Evolutionary conservation across 768 basidiomycete genomes (phyloP), one percentile per base, ranked within the genome.

Genomic region (Pleurotus tuber-regium): DNA sequence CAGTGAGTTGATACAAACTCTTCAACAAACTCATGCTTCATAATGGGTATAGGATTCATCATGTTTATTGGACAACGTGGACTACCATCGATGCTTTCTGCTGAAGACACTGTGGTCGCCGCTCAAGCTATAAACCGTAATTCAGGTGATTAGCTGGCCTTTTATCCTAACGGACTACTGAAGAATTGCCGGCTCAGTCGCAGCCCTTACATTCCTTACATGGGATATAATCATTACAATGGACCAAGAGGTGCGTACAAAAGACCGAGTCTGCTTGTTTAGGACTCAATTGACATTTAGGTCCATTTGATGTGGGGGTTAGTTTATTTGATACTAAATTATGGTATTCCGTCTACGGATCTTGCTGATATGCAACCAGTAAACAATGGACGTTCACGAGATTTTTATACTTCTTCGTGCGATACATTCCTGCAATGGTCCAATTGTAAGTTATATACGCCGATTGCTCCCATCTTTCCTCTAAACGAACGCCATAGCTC

Each of bases 371-470:
- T n/a, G n/a, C n/a, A n/a, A n/a, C n/a, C 29, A 50, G 49, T 4
- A 50, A 50, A 25, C 49, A 65, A 40, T 70, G 66, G 70, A 59
- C 61, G 4, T 59, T 64, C 19, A 70, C 66, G 18, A 74, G 74
- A 65, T 58, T 53, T 43, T 57, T 68, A 0, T 74, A 66, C 58
- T 69, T 71, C 43, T 60, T 70, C 42, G 61, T 67, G 33, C 70
- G 72, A 23, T 75, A 74, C 54, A 30, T 73, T 8, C 70, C 72
- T 11, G 42, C 70, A 25, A 41, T 69, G 23, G 63, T 70, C 9
- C 63, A 73, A 59, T 61, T 68, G 74, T 72, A 50, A 58, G 67
- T 51, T 10, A 21, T 12, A 25, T 2, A n/a, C n/a, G n/a, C n/a
- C n/a, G n/a, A n/a, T n/a, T n/a, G n/a, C n/a, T n/a, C n/a, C n/a